A percentile compares a stretch with the other conserved stretches of the same genome.
Conservation (phyloP, 805 yeast species). For the Isabelozyma pseudorhagii region DNA sequence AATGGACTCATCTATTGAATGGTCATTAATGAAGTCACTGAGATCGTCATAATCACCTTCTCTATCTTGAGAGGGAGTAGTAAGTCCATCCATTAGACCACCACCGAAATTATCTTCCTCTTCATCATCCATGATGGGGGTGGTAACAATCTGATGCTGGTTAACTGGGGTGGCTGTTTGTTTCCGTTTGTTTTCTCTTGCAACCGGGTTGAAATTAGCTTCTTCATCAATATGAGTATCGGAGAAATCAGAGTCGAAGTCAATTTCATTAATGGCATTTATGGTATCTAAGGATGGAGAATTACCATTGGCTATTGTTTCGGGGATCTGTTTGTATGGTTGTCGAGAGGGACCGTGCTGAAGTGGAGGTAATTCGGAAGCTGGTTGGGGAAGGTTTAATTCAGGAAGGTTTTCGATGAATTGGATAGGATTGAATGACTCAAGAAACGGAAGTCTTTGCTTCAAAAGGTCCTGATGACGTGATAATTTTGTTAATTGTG, state of each 20-base stretch:
- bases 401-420: constrained; percentile 4
- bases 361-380: neutral
- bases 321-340: constrained; percentile 2
- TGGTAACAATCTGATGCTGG: neutral
- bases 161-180: too few relatives aligned
- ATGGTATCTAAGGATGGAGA: neutral
- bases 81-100: constrained; percentile 29
- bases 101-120: constrained; percentile 36
- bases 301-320: neutral
- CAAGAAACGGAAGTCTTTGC: constrained; percentile 10
- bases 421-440: neutral
- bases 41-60: constrained; percentile 25
- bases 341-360: neutral
- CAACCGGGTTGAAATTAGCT: neutral
- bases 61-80: constrained; percentile 30
- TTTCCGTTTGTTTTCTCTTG: too few relatives aligned
- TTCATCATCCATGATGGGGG: constrained; percentile 6
- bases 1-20: constrained; percentile 5
- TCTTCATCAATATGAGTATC: constrained; percentile 3
- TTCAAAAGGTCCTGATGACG: constrained; percentile 3
- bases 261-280: constrained; percentile 2
- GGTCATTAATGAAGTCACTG: constrained; percentile 21
- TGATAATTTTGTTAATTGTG: constrained; percentile 3
- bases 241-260: constrained; percentile 9
- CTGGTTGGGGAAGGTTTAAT: neutral